Conservation (phyloP, 2,329 filamentous ascomycete species). For the Teratosphaeria zuluensis region DNA sequence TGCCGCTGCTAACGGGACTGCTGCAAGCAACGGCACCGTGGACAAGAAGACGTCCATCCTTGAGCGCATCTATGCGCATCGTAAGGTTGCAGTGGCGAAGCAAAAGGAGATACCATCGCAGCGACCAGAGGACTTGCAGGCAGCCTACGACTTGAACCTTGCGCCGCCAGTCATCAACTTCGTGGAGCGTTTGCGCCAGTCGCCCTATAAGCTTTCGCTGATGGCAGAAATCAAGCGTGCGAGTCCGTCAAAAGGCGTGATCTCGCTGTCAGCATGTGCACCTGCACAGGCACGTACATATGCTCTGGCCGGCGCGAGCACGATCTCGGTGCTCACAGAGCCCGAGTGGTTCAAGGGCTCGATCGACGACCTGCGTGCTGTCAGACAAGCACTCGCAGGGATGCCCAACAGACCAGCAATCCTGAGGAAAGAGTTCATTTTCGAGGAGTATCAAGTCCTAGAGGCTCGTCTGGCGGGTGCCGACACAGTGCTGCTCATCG, state of each 20-base stretch:
- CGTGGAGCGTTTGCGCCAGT: constrained; percentile 65
- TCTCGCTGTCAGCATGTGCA: constrained; percentile 77
- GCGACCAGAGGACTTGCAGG: constrained; percentile 72
- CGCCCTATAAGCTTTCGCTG: constrained; percentile 78
- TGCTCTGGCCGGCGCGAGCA: constrained; percentile 85
- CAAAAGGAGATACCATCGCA: constrained; percentile 84
- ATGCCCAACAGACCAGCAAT: constrained; percentile 90
- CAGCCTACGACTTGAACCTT: constrained; percentile 72
- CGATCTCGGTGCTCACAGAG: constrained; percentile 97
- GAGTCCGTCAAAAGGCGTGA: constrained; percentile 92
- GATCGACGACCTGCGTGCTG: constrained; percentile 82
- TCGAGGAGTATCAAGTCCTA: constrained; percentile 95
- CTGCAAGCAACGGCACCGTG: background rate
- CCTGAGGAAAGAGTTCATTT: constrained; percentile 92
- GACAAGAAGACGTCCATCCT: constrained; percentile 74
- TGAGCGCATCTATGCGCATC: constrained; percentile 78
- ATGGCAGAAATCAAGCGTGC: constrained; percentile 97
- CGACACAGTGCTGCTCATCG: constrained; percentile 88
- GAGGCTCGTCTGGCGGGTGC: constrained; percentile 88
- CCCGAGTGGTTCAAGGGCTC: constrained; percentile 99
- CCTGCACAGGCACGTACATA: constrained; percentile 86
- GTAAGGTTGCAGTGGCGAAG: constrained; percentile 62
- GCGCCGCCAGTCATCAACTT: constrained; percentile 78
- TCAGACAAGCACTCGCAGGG: constrained; percentile 77
- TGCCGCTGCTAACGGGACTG: constrained; percentile 12